Evolutionary conservation across 331 rosid species (phyloP), one percentile per base, ranked within the genome.

Genomic region (Acacia pycnantha): DNA sequence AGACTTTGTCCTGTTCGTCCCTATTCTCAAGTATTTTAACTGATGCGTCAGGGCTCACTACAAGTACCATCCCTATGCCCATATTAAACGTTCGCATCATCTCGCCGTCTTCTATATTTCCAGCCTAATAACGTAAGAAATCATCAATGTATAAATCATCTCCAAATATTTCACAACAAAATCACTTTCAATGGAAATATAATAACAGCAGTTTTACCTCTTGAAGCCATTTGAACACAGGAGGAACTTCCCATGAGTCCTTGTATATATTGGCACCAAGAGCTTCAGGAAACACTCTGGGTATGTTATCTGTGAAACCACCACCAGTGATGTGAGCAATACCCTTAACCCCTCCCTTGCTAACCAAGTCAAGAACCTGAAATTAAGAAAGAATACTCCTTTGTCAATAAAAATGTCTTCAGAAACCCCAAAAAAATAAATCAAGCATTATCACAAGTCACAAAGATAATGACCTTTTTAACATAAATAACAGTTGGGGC

Each of bases 11-110:
- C 2, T 80, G 56, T 64, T 85, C 85, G 26, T 72, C 67, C 54
- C 40, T 46, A 41, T 70, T 83, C 83, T 87, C 88, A 67, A 90
- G 92, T 80, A 93, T 83, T 85, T 87, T 79, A n/a, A 48, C n/a
- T 3, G 91, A 86, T 40, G 93, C 61, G 77, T 91, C 97, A 46
- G 82, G 84, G 84, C 87, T 93, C 81, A 91, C 98, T 22, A 95
- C 92, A 47, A 95, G 86, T 77, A 93, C 93, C 98, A 95, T 95
- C 83, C 98, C 98, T 61, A 93, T 87, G 24, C 98, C 98, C 96
- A 92, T 93, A 85, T 93, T 95, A 70, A 93, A 93, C 0, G 98
- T 93, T 31, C 98, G 88, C 78, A 86, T 87, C 97, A 95, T 95
- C 86, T 95, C 97, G 24, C 75, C 84, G 62, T 89, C 96, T 75